Conservation (phyloP, 2,329 filamentous ascomycete species). For the Talaromyces islandicus region DNA sequence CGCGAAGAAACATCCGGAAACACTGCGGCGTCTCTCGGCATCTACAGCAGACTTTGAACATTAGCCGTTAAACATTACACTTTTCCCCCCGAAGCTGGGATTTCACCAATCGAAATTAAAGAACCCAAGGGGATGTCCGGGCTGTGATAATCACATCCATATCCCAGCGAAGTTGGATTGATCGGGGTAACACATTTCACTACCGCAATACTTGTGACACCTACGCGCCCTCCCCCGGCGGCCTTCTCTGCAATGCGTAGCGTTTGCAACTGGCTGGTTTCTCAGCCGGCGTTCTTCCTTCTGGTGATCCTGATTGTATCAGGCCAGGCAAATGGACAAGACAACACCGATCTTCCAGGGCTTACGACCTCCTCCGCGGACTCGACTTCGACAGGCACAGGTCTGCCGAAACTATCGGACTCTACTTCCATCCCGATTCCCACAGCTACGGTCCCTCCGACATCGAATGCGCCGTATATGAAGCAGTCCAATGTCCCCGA, state of each 20-base stretch:
- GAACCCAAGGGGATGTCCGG: background rate
- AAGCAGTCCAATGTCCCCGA: slow-evolving; percentile 77
- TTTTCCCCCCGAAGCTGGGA: background rate
- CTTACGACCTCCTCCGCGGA: slow-evolving; percentile 6
- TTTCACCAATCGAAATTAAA: background rate
- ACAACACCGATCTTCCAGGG: slow-evolving; percentile 9
- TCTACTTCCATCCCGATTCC: slow-evolving; percentile 55
- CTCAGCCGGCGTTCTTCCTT: background rate
- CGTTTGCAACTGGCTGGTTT: background rate
- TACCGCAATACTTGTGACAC: background rate
- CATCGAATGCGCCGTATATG: slow-evolving; percentile 83
- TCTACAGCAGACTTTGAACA: background rate
- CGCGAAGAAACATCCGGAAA: background rate
- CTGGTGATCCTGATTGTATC: slow-evolving; percentile 2
- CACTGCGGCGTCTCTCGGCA: background rate
- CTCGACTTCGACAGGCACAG: background rate
- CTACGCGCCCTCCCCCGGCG: background rate
- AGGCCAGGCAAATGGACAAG: slow-evolving; percentile 3
- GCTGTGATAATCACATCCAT: background rate
- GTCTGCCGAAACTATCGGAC: slow-evolving; percentile 2
- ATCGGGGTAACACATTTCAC: background rate
- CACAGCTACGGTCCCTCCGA: slow-evolving; percentile 64
- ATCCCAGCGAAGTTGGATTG: background rate
- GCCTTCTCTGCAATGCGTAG: slow-evolving; percentile 4
- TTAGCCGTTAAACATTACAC: background rate